phyloP scores from a whole-genome alignment of 768 basidiomycete species.

The Collybia mongolica region DNA sequence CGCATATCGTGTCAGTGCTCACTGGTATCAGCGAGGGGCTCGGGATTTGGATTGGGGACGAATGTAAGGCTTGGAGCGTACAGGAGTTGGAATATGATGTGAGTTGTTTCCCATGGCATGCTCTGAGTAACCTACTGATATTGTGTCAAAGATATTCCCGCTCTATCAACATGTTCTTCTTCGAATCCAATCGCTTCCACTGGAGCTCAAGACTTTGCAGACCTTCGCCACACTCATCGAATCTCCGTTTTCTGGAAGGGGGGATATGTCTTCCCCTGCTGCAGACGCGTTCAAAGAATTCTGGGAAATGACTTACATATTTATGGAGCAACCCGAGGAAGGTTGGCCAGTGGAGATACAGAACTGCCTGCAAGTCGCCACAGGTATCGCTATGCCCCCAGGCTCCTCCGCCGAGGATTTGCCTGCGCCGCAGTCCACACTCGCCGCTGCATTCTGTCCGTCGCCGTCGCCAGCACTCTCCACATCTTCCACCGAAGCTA shows the following conservation, averaged over 20 bases:
- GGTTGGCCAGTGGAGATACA: constrained; percentile 57
- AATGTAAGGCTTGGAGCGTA: constrained; percentile 42
- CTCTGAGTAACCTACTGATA: constrained; percentile 1
- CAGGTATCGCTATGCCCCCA: no score
- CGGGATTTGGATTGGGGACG: constrained; percentile 64
- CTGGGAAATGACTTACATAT: constrained; percentile 53
- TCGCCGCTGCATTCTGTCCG: no score
- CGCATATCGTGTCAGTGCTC: constrained; percentile 43
- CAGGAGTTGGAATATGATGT: constrained; percentile 64
- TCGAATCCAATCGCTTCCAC: constrained; percentile 47
- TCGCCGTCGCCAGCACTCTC: no score
- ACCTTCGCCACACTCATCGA: constrained; percentile 49
- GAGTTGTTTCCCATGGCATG: constrained; percentile 19
- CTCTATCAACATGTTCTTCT: constrained; percentile 62
- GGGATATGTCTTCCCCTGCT: constrained; percentile 41
- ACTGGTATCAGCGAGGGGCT: constrained; percentile 54
- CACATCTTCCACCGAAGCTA: background rate
- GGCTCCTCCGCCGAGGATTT: no score
- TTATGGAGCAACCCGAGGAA: constrained; percentile 34
- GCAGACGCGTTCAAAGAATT: constrained; percentile 58
- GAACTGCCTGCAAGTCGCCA: constrained; percentile 19
- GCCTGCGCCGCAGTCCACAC: background rate
- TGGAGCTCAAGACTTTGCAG: constrained; percentile 38
- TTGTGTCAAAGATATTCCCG: constrained; percentile 49
- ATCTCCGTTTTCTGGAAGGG: constrained; percentile 54